These are phyloP conservation scores for Handroanthus guayacan DNA, from an alignment of 257 asterid species.

Conservation along the genomic window DNA sequence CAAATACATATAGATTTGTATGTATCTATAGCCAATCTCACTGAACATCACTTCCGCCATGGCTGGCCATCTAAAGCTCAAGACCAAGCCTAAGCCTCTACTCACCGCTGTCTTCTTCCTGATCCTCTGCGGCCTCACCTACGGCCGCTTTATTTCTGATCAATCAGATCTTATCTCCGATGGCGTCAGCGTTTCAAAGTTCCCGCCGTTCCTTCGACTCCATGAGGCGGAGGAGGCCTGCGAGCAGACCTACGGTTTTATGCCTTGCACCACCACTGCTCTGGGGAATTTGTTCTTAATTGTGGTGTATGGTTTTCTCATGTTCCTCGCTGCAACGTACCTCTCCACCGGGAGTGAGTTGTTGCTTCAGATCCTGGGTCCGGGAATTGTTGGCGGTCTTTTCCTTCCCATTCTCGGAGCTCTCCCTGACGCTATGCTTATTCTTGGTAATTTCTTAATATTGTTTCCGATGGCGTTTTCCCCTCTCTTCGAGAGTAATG, in stretches of 20 bases:
- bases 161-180: constrained; percentile 60
- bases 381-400: constrained; percentile 88
- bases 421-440: constrained; percentile 94
- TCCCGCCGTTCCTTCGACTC: constrained; percentile 47
- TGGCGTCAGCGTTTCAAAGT: constrained; percentile 33
- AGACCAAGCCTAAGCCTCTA: not conserved
- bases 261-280: constrained; percentile 81
- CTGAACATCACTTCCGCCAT: not conserved
- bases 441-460: constrained; percentile 55
- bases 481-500: not conserved
- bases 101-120: constrained; percentile 32
- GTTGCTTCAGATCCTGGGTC: constrained; percentile 91
- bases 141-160: constrained; percentile 55
- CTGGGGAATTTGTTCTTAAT: constrained; percentile 76
- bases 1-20: no score
- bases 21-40: not conserved
- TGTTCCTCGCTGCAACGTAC: constrained; percentile 82
- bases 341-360: constrained; percentile 82
- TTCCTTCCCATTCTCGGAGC: constrained; percentile 91
- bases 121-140: constrained; percentile 51
- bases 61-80: no score
- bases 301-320: constrained; percentile 76
- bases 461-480: no score
- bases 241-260: constrained; percentile 84
- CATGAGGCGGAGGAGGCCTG: constrained; percentile 58